phyloP scores from a whole-genome alignment of 352 stramenopile genomes.

The Pythium brachiatum region DNA sequence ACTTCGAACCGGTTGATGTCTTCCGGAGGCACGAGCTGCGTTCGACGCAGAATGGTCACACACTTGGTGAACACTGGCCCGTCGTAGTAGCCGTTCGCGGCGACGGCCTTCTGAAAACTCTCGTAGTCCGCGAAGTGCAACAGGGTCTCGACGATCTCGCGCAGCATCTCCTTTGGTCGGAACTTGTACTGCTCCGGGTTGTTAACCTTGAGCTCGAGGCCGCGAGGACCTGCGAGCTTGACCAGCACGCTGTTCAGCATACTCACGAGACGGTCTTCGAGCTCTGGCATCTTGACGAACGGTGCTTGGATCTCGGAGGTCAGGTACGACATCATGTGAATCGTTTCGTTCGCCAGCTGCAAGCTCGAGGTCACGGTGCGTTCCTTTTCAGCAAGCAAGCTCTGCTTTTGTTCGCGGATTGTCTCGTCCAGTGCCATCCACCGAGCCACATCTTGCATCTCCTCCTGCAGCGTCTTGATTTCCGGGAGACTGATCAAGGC shows the following conservation, averaged over 20 bases:
- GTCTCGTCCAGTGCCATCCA: conserved; percentile 88
- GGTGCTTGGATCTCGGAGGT: conserved; percentile 93
- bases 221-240: conserved; percentile 92
- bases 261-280: conserved; percentile 93
- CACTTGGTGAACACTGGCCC: conserved; percentile 70
- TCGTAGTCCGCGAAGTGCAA: conserved; percentile 90
- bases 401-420: conserved; percentile 89
- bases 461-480: conserved; percentile 92
- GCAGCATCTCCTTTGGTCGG: conserved; percentile 96
- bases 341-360: conserved; percentile 96
- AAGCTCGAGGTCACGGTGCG: conserved; percentile 92
- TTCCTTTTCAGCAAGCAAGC: conserved; percentile 85
- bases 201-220: conserved; percentile 95
- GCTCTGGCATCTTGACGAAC: conserved; percentile 92
- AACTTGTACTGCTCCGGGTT: conserved; percentile 99
- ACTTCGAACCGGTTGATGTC: conserved; percentile 49
- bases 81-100: conserved; percentile 88
- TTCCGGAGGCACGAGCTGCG: conserved; percentile 48
- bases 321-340: conserved; percentile 98
- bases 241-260: conserved; percentile 97
- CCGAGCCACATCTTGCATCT: conserved; percentile 80
- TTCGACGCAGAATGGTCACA: conserved; percentile 60
- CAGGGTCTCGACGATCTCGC: conserved; percentile 95
- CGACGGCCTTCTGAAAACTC: conserved; percentile 91
- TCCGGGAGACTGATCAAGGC: conserved; percentile 95